These are phyloP conservation scores for Huntiella bhutanensis DNA, from an alignment of 2,329 filamentous ascomycete species.

Conservation along the genomic window DNA sequence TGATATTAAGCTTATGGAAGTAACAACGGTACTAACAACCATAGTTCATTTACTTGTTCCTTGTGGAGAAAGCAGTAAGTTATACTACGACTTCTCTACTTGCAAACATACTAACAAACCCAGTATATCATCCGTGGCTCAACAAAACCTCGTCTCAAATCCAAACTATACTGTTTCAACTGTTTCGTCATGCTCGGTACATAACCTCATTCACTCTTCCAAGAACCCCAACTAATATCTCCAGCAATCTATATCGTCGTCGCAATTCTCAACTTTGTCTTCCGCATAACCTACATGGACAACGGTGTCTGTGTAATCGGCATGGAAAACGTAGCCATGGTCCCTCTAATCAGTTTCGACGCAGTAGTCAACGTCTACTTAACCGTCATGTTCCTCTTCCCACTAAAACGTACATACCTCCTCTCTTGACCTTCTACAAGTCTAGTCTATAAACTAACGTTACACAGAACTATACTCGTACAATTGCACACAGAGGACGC, in stretches of 20 bases:
- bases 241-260: conserved; percentile 23
- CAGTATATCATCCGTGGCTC: conserved; percentile 39
- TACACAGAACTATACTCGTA: conserved; percentile 34
- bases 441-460: neutral
- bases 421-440: neutral
- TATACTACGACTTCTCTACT: no score
- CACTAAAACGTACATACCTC: conserved; percentile 28
- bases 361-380: conserved; percentile 43
- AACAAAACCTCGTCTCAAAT: conserved; percentile 31
- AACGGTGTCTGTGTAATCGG: conserved; percentile 41
- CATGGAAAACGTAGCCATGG: conserved; percentile 37
- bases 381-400: conserved; percentile 43
- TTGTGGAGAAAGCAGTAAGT: conserved; percentile 43
- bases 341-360: conserved; percentile 43
- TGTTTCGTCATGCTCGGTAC: conserved; percentile 30
- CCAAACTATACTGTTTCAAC: conserved; percentile 42
- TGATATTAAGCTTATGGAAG: neutral
- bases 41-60: conserved; percentile 42
- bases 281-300: conserved; percentile 36
- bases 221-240: neutral
- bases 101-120: neutral
- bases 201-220: neutral
- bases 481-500: conserved; percentile 25
- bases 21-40: neutral
- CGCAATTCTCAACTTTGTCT: conserved; percentile 40